Evolutionary conservation across 805 yeast genomes (phyloP).

Genomic region (Schizosaccharomyces osmophilus): DNA sequence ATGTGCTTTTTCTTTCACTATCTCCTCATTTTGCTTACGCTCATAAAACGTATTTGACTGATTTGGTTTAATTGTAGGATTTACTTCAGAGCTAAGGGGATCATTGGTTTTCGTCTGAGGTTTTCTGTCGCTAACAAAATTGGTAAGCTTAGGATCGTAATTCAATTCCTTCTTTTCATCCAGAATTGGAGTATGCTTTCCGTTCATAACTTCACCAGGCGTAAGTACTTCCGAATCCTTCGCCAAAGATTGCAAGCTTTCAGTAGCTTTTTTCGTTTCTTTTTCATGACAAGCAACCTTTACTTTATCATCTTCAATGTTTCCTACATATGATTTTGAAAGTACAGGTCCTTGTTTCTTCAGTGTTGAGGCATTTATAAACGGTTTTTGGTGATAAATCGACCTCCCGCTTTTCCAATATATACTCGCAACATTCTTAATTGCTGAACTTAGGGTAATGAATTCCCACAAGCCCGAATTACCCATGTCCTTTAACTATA

Average conservation of each 20-base stretch:
- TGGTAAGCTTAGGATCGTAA: too few relatives aligned
- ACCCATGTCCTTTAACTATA: background rate
- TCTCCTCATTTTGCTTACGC: too few relatives aligned
- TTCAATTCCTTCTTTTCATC: too few relatives aligned
- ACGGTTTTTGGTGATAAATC: background rate
- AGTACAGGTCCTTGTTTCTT: background rate
- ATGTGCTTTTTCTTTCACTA: too few relatives aligned
- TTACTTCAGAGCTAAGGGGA: too few relatives aligned
- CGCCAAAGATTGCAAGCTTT: background rate
- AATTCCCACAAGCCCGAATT: background rate
- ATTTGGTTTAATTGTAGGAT: too few relatives aligned
- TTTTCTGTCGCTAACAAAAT: too few relatives aligned
- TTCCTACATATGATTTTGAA: background rate
- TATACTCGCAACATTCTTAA: background rate
- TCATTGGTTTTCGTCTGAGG: too few relatives aligned
- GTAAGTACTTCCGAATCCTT: too few relatives aligned
- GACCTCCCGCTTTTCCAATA: background rate
- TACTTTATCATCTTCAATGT: background rate
- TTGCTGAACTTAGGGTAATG: background rate
- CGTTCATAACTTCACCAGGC: too few relatives aligned
- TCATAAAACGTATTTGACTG: too few relatives aligned
- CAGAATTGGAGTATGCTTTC: too few relatives aligned
- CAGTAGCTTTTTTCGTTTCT: background rate
- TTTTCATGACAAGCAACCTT: background rate
- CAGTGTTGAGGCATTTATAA: background rate